Conservation (phyloP, 345 rosid genomes). For the Eucalyptus cloeziana region DNA sequence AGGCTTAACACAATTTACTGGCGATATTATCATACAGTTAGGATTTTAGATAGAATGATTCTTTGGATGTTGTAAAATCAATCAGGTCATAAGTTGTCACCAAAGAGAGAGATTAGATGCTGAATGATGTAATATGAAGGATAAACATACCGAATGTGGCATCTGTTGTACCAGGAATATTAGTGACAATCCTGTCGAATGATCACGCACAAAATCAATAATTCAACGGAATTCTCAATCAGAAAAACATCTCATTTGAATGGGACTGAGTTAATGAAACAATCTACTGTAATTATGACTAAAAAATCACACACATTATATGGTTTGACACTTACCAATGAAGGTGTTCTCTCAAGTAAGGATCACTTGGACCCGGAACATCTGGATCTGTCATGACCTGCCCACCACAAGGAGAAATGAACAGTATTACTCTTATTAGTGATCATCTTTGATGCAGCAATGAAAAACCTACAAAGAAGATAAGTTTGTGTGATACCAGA, state of each 20-base stretch:
- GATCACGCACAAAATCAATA: background rate
- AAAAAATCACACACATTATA: background rate
- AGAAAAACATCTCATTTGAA: background rate
- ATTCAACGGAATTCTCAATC: background rate
- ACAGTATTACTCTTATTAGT: background rate
- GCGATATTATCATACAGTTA: background rate
- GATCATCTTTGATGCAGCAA: background rate
- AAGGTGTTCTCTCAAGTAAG: slow-evolving; percentile 11
- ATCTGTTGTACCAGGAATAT: slow-evolving; percentile 16
- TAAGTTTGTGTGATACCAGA: background rate
- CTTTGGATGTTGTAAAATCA: background rate
- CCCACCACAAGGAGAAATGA: background rate
- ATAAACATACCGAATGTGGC: slow-evolving; percentile 6
- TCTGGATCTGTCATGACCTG: slow-evolving; percentile 13
- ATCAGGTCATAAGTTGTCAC: background rate
- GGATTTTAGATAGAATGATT: background rate
- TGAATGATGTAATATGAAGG: background rate
- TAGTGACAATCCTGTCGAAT: slow-evolving; percentile 4
- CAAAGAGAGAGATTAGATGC: background rate
- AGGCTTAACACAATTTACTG: background rate
- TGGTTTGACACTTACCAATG: slow-evolving; percentile 1
- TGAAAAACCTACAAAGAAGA: background rate
- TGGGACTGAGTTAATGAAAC: background rate
- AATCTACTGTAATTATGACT: background rate
- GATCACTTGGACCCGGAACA: slow-evolving; percentile 13